A percentile compares a stretch with the other conserved stretches of the same genome.
Evolutionary conservation across 2,329 filamentous ascomycete genomes (phyloP).

Genomic region (Sporothrix protearum): DNA sequence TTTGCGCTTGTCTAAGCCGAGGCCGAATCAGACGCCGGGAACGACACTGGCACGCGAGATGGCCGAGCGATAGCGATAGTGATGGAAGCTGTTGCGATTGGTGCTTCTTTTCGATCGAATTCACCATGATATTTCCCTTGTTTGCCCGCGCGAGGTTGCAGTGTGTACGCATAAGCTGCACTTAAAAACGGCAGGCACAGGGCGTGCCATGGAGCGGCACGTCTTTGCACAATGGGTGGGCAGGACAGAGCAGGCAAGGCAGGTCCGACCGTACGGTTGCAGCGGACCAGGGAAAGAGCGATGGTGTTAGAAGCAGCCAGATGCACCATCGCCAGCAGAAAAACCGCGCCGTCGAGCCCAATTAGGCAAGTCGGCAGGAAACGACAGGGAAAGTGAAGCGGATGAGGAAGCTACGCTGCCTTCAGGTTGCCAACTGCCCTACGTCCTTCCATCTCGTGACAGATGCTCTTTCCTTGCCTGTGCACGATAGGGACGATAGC

Average conservation of each 20-base stretch:
- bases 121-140: background rate
- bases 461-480: background rate
- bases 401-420: background rate
- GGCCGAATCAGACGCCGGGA: background rate
- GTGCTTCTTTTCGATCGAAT: background rate
- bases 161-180: background rate
- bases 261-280: background rate
- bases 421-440: background rate
- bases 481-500: background rate
- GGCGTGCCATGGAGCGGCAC: background rate
- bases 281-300: constrained; percentile 1
- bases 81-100: background rate
- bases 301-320: background rate
- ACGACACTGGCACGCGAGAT: background rate
- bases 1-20: background rate
- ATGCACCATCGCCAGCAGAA: background rate
- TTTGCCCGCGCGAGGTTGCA: background rate
- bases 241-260: background rate
- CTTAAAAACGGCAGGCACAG: background rate
- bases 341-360: constrained; percentile 4
- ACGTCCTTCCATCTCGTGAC: background rate
- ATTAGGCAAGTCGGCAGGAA: constrained; percentile 14
- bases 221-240: background rate
- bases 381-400: too few relatives aligned
- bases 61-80: background rate